These are phyloP conservation scores for Aspergillus sojae DNA, from an alignment of 2,329 filamentous ascomycete genomes.

Conservation along the genomic window DNA sequence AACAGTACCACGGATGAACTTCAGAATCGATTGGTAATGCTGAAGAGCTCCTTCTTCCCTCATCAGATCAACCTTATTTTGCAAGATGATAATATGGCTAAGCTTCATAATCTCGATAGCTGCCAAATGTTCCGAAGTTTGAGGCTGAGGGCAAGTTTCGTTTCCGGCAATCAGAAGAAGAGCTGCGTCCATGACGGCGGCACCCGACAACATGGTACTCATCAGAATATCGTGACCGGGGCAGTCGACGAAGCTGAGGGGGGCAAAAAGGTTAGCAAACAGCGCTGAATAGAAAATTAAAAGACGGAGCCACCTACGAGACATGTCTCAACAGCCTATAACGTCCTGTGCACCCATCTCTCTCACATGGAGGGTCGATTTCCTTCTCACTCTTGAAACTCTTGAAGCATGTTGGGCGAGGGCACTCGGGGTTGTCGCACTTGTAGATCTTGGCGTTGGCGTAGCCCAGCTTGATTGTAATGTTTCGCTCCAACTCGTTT, in stretches of 20 bases:
- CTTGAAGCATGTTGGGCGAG: conserved; percentile 90
- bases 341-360: conserved; percentile 83
- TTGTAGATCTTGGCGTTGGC: conserved; percentile 99
- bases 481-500: conserved; percentile 98
- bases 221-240: conserved; percentile 99
- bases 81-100: conserved; percentile 98
- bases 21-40: conserved; percentile 95
- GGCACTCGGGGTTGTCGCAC: conserved; percentile 90
- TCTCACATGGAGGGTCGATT: conserved; percentile 92
- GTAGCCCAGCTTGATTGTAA: conserved; percentile 99
- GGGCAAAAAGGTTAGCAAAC: neutral
- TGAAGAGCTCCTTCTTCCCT: conserved; percentile 89
- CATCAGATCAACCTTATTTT: conserved; percentile 99
- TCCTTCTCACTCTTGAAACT: conserved; percentile 99
- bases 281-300: neutral
- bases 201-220: conserved; percentile 99
- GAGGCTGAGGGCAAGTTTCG: conserved; percentile 96
- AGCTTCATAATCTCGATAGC: conserved; percentile 99
- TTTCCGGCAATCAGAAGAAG: conserved; percentile 96
- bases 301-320: conserved; percentile 64
- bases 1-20: conserved; percentile 97
- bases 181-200: conserved; percentile 98
- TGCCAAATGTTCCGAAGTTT: conserved; percentile 97
- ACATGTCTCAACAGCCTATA: conserved; percentile 91
- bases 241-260: conserved; percentile 86